Percentiles rank a stretch among this genome's conserved stretches.
Conservation (phyloP, 2,329 filamentous ascomycete species). For the Ceratocystis smalleyi region DNA sequence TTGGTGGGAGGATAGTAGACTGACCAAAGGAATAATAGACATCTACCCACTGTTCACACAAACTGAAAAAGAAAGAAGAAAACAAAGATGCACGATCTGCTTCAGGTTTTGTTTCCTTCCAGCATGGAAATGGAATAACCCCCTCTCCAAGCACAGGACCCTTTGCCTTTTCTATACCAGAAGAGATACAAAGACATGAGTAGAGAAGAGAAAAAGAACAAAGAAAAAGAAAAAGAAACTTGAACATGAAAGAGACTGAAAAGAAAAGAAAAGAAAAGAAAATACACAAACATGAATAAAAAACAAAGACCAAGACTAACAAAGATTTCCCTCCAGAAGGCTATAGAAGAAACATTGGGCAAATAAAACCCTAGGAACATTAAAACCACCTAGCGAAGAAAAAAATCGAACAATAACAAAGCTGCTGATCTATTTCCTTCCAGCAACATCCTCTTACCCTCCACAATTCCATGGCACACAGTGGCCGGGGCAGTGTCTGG, state of each 20-base stretch:
- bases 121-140: not conserved
- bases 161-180: not conserved
- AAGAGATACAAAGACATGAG: not conserved
- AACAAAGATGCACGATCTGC: not conserved
- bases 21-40: not conserved
- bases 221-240: conserved; percentile 5
- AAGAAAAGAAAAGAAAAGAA: not conserved
- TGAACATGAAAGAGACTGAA: not conserved
- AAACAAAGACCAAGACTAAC: not conserved
- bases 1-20: not conserved
- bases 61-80: not conserved
- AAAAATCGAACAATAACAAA: not conserved
- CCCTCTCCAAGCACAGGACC: not conserved
- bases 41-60: not conserved
- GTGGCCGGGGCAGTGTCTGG: not conserved
- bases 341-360: not conserved
- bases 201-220: not conserved
- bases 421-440: not conserved
- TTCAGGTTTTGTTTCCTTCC: not conserved
- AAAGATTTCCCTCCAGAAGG: not conserved
- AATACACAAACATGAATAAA: conserved; percentile 1
- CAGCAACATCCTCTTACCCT: not conserved
- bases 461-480: too few species aligned
- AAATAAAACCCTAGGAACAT: not conserved
- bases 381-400: conserved; percentile 11